Evolutionary conservation across 2,329 filamentous ascomycete genomes (phyloP).

Genomic region (Hymenoscyphus fraxineus): DNA sequence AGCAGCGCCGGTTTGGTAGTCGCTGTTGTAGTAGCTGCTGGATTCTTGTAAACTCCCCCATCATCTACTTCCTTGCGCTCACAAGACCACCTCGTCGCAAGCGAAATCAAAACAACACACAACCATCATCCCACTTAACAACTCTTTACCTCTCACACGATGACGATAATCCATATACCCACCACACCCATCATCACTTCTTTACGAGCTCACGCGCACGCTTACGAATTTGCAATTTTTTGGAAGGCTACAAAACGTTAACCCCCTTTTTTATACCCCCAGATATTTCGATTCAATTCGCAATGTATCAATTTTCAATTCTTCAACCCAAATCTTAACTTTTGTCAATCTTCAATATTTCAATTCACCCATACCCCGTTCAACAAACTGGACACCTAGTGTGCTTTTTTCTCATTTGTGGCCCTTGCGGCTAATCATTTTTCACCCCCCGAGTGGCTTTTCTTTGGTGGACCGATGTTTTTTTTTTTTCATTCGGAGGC

Average conservation of each 20-base stretch:
- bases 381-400: background rate
- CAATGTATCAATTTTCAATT: no score
- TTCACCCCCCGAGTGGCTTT: no score
- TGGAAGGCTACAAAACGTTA: no score
- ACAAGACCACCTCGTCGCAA: no score
- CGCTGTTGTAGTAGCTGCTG: constrained; percentile 44
- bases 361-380: constrained; percentile 28
- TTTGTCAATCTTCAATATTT: constrained; percentile 10
- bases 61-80: no score
- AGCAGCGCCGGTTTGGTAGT: constrained; percentile 49
- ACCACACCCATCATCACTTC: constrained; percentile 13
- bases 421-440: no score
- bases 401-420: no score
- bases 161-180: no score
- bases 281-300: constrained; percentile 2
- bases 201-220: constrained; percentile 18
- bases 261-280: background rate
- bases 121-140: background rate
- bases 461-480: no score
- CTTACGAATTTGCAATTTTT: constrained; percentile 2
- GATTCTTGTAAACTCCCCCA: constrained; percentile 44
- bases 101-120: background rate
- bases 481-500: no score
- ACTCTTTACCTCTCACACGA: no score
- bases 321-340: background rate